These are phyloP conservation scores for Clarireedia homoeocarpa DNA, from an alignment of 2,329 filamentous ascomycete species.

Conservation along the genomic window DNA sequence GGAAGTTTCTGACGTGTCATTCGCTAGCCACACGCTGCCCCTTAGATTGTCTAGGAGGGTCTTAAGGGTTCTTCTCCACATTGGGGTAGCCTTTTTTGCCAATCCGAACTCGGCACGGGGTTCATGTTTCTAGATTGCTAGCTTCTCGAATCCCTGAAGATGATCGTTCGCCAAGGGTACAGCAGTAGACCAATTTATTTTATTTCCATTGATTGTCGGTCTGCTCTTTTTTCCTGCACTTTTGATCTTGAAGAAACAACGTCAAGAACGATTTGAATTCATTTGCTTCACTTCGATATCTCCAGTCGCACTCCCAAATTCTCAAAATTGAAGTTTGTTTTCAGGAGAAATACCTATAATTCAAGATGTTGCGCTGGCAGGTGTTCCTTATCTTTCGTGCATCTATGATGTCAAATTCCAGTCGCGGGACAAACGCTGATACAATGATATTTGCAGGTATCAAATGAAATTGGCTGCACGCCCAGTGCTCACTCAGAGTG, in stretches of 20 bases:
- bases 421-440: conserved; percentile 8
- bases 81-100: too few relatives aligned
- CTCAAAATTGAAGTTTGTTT: background rate
- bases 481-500: conserved; percentile 81
- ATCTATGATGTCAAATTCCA: background rate
- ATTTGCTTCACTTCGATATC: too few relatives aligned
- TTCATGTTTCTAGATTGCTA: background rate
- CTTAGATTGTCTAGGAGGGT: too few relatives aligned
- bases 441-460: conserved; percentile 53
- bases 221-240: background rate
- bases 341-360: background rate
- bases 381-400: conserved; percentile 9
- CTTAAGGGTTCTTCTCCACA: too few relatives aligned
- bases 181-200: background rate
- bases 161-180: background rate
- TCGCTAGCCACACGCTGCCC: too few relatives aligned
- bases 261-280: background rate
- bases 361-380: conserved; percentile 28
- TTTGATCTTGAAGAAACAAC: background rate
- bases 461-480: conserved; percentile 71
- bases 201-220: background rate
- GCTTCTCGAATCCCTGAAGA: background rate
- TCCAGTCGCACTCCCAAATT: too few relatives aligned
- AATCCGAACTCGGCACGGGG: too few relatives aligned
- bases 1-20: too few relatives aligned